A percentile compares a stretch with the other conserved stretches of the same genome.
Evolutionary conservation across 1,284 basidiomycete species (phyloP).

Genomic region (Amylostereum areolatum): DNA sequence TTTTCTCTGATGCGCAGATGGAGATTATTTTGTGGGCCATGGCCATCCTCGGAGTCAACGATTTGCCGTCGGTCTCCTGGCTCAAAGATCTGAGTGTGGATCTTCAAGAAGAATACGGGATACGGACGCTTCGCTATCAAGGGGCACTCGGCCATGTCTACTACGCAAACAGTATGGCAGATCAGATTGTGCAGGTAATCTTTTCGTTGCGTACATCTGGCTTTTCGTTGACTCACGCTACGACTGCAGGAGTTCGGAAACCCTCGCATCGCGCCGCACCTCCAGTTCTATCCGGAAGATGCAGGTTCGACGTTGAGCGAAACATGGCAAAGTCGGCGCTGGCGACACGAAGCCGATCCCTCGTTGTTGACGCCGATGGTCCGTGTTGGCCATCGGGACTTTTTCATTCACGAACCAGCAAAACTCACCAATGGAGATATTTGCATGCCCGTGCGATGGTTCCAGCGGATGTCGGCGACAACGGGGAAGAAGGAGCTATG

Average conservation of each 20-base stretch:
- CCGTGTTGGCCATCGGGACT: background rate
- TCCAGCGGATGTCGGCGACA: background rate
- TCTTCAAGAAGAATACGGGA: slow-evolving; percentile 4
- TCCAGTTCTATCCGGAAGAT: background rate
- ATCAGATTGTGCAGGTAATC: slow-evolving; percentile 9
- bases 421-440: background rate
- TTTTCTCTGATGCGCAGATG: slow-evolving; percentile 12
- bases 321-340: background rate
- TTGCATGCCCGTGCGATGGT: background rate
- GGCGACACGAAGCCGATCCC: background rate
- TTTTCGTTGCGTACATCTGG: background rate
- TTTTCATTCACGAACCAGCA: background rate
- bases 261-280: background rate
- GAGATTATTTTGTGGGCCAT: slow-evolving; percentile 8
- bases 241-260: background rate
- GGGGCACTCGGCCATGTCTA: slow-evolving; percentile 10
- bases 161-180: slow-evolving; percentile 6
- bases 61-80: slow-evolving; percentile 2
- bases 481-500: background rate
- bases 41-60: background rate
- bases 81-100: background rate
- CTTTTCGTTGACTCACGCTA: background rate
- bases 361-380: background rate
- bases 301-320: background rate
- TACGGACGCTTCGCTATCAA: slow-evolving; percentile 3